Percentiles rank a stretch among this genome's conserved stretches.
phyloP scores from a whole-genome alignment of 805 yeast species.

The Saccharomycopsis fermentans region DNA sequence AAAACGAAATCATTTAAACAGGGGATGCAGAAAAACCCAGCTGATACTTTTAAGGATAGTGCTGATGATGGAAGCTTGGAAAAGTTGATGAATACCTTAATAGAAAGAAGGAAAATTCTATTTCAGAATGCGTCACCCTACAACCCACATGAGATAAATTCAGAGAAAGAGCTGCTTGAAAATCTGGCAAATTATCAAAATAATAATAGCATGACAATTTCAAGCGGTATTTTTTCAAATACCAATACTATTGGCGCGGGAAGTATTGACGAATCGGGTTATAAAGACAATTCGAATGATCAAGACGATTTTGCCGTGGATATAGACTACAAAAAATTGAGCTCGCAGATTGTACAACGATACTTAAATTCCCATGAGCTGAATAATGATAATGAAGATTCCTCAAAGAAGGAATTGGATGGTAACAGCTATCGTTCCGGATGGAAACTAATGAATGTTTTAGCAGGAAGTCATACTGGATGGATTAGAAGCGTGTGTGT shows the following conservation, averaged over 20 bases:
- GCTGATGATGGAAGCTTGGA: neutral
- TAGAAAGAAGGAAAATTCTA: neutral
- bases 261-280: neutral
- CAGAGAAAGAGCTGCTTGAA: neutral
- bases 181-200: neutral
- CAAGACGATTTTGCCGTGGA: neutral
- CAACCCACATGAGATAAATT: neutral
- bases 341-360: neutral
- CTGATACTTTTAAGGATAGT: neutral
- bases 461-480: conserved; percentile 77
- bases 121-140: neutral
- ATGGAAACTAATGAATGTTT: conserved; percentile 65
- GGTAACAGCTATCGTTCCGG: conserved; percentile 33
- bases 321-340: neutral
- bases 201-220: neutral
- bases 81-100: neutral
- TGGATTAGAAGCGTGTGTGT: conserved; percentile 79
- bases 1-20: too few relatives aligned
- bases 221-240: neutral
- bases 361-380: neutral
- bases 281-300: neutral
- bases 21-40: neutral
- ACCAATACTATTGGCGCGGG: neutral
- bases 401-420: neutral
- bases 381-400: neutral